These are phyloP conservation scores for Ceratonia siliqua DNA, from an alignment of 306 rosid species.

Conservation along the genomic window DNA sequence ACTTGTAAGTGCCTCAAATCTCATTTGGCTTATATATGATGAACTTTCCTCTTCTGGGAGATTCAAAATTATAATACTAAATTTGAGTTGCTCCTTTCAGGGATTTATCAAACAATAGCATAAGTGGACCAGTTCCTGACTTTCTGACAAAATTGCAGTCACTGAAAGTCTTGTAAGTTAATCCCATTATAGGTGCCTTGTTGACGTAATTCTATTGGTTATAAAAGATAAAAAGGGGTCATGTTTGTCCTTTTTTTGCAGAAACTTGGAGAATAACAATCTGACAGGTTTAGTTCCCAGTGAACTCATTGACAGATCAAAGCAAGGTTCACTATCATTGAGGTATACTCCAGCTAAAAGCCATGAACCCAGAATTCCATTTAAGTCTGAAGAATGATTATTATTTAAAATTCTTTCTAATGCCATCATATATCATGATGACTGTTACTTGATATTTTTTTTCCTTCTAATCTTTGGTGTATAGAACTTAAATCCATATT, in stretches of 20 bases:
- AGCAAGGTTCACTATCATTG: constrained; percentile 41
- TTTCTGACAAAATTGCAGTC: constrained; percentile 33
- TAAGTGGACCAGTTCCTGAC: constrained; percentile 43
- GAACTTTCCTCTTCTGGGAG: neutral
- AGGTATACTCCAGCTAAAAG: constrained; percentile 39
- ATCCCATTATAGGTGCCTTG: neutral
- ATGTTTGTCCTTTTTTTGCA: constrained; percentile 32
- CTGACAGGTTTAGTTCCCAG: constrained; percentile 42
- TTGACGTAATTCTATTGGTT: neutral
- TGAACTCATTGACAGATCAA: constrained; percentile 40
- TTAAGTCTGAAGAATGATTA: neutral
- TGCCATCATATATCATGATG: neutral
- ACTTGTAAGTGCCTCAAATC: constrained; percentile 46
- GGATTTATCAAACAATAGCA: constrained; percentile 61
- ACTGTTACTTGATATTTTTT: neutral
- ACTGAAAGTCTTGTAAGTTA: constrained; percentile 49
- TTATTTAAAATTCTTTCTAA: neutral
- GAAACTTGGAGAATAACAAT: constrained; percentile 51
- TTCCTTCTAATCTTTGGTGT: neutral
- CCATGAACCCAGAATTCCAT: neutral
- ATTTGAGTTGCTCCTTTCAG: constrained; percentile 37
- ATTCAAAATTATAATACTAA: constrained; percentile 11
- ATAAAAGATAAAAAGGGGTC: neutral
- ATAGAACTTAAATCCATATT: neutral
- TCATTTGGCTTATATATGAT: neutral